Evolutionary conservation across 495 filamentous ascomycete genomes (phyloP).

Genomic region (Penicillium roqueforti): DNA sequence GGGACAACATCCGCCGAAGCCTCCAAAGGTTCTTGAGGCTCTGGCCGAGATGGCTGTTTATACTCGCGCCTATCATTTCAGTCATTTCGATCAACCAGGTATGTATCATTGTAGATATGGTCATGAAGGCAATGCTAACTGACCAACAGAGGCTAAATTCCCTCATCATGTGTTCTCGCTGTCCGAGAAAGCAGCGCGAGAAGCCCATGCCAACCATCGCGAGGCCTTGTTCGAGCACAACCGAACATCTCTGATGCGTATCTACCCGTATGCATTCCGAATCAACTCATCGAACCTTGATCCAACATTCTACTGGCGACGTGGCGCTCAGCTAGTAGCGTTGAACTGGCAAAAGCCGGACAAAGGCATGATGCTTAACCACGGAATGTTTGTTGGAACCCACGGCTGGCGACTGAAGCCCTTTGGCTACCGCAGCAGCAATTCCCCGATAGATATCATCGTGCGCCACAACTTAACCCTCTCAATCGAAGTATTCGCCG

Average conservation of each 20-base stretch:
- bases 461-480: slow-evolving; percentile 36
- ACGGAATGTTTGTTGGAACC: slow-evolving; percentile 82
- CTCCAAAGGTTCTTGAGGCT: slow-evolving; percentile 69
- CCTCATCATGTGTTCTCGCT: slow-evolving; percentile 86
- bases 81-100: slow-evolving; percentile 57
- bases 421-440: slow-evolving; percentile 52
- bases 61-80: slow-evolving; percentile 75
- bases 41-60: slow-evolving; percentile 77
- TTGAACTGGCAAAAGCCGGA: slow-evolving; percentile 94
- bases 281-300: slow-evolving; percentile 83
- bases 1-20: slow-evolving; percentile 32
- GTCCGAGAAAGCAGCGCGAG: slow-evolving; percentile 71
- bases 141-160: slow-evolving; percentile 54
- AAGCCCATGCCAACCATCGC: slow-evolving; percentile 59
- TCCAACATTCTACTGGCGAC: slow-evolving; percentile 77
- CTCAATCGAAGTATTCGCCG: slow-evolving; percentile 49
- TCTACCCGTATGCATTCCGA: slow-evolving; percentile 79
- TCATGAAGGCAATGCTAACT: neutral
- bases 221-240: slow-evolving; percentile 75
- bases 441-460: slow-evolving; percentile 21
- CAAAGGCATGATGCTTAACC: slow-evolving; percentile 92
- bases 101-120: neutral
- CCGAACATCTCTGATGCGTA: slow-evolving; percentile 76
- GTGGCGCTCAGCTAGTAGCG: slow-evolving; percentile 87
- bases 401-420: slow-evolving; percentile 86